Conservation (phyloP, 805 yeast genomes). For the Teunomyces tritomae region DNA sequence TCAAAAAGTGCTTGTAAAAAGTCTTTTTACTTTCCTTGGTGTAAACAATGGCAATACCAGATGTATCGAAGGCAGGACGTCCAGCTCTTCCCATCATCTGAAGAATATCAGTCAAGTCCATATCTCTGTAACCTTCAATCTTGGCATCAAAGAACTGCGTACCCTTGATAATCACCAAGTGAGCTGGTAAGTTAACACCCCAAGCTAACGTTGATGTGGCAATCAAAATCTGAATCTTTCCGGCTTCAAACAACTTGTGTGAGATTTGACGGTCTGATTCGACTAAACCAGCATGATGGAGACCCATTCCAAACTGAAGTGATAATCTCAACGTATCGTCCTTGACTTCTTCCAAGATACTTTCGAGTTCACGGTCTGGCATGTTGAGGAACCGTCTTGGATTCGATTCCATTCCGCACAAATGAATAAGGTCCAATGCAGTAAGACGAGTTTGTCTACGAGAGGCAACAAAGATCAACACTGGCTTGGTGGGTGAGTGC, state of each 20-base stretch:
- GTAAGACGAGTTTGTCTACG: conserved; percentile 80
- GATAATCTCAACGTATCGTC: conserved; percentile 80
- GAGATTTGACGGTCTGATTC: conserved; percentile 69
- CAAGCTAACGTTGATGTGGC: conserved; percentile 85
- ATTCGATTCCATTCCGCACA: conserved; percentile 76
- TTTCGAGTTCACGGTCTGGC: conserved; percentile 60
- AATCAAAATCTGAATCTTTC: conserved; percentile 66
- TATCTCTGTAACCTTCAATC: conserved; percentile 69
- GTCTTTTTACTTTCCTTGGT: conserved; percentile 73
- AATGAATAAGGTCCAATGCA: conserved; percentile 71
- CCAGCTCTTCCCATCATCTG: conserved; percentile 83
- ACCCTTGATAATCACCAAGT: conserved; percentile 74
- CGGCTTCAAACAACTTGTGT: conserved; percentile 67
- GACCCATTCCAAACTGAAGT: conserved; percentile 75
- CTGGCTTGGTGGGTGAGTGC: conserved; percentile 85
- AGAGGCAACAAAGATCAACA: conserved; percentile 79
- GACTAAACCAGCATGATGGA: conserved; percentile 80
- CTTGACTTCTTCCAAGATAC: conserved; percentile 52
- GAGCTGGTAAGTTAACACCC: conserved; percentile 85
- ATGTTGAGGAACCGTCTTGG: conserved; percentile 69
- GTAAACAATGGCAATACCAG: conserved; percentile 73
- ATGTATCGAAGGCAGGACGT: conserved; percentile 75
- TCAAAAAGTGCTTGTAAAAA: conserved; percentile 74
- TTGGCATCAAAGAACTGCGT: conserved; percentile 64
- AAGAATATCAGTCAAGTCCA: conserved; percentile 78